Evolutionary conservation across 805 yeast genomes (phyloP).

Genomic region (Ascoidea rubescens): DNA sequence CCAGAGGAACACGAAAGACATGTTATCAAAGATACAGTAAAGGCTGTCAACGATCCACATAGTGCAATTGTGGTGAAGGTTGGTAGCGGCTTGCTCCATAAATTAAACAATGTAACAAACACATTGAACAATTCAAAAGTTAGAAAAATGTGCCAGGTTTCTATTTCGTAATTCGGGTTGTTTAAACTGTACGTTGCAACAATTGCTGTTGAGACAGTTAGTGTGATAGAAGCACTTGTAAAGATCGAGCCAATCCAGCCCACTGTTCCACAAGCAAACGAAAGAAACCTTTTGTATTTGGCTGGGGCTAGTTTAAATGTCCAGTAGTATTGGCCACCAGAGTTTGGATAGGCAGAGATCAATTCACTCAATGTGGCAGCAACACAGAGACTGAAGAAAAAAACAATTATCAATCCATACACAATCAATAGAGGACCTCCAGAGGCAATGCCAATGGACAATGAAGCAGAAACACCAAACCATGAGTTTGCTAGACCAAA

Average conservation of each 20-base stretch:
- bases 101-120: constrained; percentile 28
- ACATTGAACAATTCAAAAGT: constrained; percentile 31
- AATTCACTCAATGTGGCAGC: constrained; percentile 41
- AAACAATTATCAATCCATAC: constrained; percentile 42
- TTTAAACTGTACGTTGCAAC: constrained; percentile 30
- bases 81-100: constrained; percentile 39
- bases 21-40: constrained; percentile 36
- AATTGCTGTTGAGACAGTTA: constrained; percentile 17
- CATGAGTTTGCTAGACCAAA: constrained; percentile 27
- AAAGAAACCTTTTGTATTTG: constrained; percentile 25
- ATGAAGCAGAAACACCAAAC: constrained; percentile 44
- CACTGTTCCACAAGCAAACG: constrained; percentile 45
- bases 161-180: constrained; percentile 23
- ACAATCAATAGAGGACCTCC: constrained; percentile 48
- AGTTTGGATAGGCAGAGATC: constrained; percentile 34
- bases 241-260: constrained; percentile 36
- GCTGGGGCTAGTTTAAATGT: constrained; percentile 39
- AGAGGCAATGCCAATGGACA: constrained; percentile 37
- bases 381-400: constrained; percentile 30
- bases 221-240: neutral
- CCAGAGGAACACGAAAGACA: constrained; percentile 39
- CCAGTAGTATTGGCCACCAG: constrained; percentile 52
- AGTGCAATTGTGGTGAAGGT: constrained; percentile 32
- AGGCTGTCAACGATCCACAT: constrained; percentile 37
- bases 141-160: constrained; percentile 52